phyloP scores from a whole-genome alignment of 2,329 filamentous ascomycete genomes.

The Neocatenulostroma microsporum region DNA sequence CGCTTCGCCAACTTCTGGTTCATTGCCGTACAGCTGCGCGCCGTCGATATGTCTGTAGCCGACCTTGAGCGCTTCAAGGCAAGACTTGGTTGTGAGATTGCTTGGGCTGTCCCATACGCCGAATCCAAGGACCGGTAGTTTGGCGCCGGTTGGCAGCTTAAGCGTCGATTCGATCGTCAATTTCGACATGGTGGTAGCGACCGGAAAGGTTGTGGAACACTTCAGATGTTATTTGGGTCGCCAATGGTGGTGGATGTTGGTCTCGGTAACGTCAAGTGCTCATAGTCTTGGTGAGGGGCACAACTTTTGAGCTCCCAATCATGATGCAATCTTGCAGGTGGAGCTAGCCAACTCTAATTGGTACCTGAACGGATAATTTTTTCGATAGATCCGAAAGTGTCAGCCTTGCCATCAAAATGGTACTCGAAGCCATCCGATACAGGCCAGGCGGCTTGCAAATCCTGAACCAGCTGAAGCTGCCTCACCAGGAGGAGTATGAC shows the following conservation, averaged over 20 bases:
- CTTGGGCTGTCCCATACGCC: conserved; percentile 56
- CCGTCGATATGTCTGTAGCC: conserved; percentile 61
- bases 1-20: conserved; percentile 57
- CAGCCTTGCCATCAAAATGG: conserved; percentile 31
- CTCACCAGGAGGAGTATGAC: conserved; percentile 74
- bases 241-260: too few relatives aligned
- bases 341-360: conserved; percentile 3
- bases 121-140: conserved; percentile 61
- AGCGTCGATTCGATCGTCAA: conserved; percentile 43
- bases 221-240: too few relatives aligned
- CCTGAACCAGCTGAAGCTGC: conserved; percentile 74
- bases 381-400: background rate
- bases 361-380: conserved; percentile 4
- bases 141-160: conserved; percentile 36
- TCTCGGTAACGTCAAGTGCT: too few relatives aligned
- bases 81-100: conserved; percentile 42
- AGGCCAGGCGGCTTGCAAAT: conserved; percentile 63
- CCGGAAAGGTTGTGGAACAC: too few relatives aligned
- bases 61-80: conserved; percentile 48
- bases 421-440: conserved; percentile 72
- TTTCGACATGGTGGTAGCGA: conserved; percentile 24
- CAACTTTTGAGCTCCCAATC: too few relatives aligned
- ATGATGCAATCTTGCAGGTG: conserved; percentile 4
- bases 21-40: conserved; percentile 64
- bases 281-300: too few relatives aligned